These are phyloP conservation scores for Eucalyptus grandis DNA, from an alignment of 345 rosid species.

Conservation along the genomic window DNA sequence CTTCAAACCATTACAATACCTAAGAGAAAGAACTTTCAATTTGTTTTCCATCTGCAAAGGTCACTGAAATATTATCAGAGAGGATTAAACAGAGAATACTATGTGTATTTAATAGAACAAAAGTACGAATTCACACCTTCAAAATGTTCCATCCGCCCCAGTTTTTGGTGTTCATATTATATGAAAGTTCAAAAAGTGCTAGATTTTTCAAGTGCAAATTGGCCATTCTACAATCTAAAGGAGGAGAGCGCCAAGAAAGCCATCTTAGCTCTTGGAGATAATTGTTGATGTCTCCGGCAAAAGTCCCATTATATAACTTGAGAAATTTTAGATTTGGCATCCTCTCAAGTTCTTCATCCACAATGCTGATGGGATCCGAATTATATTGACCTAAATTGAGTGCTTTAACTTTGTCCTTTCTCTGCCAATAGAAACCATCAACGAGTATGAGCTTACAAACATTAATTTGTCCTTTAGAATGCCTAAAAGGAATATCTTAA, in stretches of 20 bases:
- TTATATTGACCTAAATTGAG: not conserved
- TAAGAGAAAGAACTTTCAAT: not conserved
- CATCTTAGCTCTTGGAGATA: not conserved
- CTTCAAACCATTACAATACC: rapidly evolving
- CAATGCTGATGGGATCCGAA: not conserved
- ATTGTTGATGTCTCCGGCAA: not conserved
- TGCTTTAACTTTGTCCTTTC: too few species aligned
- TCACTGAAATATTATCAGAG: not conserved
- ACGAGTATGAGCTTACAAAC: too few species aligned
- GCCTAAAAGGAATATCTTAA: too few species aligned
- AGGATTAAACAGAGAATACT: not conserved
- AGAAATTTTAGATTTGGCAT: not conserved
- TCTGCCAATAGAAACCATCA: too few species aligned
- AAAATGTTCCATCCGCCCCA: not conserved
- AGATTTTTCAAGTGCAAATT: not conserved
- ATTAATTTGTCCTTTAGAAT: too few species aligned
- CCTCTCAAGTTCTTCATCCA: not conserved
- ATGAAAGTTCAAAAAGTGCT: not conserved
- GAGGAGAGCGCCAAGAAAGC: not conserved
- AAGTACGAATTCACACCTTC: not conserved
- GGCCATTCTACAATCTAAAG: not conserved
- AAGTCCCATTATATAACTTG: not conserved
- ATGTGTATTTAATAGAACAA: not conserved
- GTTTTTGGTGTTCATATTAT: rapidly evolving
- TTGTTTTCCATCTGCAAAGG: not conserved